Evolutionary conservation across 208 protist species (phyloP).

Genomic region (Vickermania ingenoplastis): DNA sequence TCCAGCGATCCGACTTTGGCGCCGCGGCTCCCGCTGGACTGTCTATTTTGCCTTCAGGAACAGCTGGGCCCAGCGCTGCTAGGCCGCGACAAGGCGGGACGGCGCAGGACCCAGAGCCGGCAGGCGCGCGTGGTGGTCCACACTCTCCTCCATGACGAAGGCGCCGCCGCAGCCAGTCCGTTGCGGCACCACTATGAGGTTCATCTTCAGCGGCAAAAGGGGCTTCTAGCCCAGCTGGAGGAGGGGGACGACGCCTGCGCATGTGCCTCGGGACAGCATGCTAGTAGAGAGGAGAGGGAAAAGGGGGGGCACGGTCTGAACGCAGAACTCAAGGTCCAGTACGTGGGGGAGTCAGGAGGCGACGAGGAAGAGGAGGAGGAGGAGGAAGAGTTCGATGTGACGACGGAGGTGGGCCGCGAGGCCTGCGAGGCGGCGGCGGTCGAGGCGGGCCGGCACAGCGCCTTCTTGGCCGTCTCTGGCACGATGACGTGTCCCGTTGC

Average conservation of each 20-base stretch:
- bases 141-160: not conserved
- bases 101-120: conserved; percentile 4
- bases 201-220: conserved; percentile 7
- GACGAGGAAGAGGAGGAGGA: not conserved
- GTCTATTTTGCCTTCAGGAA: not conserved
- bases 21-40: not conserved
- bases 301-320: no score
- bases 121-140: conserved; percentile 19
- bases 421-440: conserved; percentile 34
- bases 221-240: conserved; percentile 19
- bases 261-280: conserved; percentile 1
- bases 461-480: conserved; percentile 42
- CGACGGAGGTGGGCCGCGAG: conserved; percentile 12
- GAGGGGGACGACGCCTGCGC: not conserved
- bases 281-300: conserved; percentile 8
- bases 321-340: conserved; percentile 5
- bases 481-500: conserved; percentile 26
- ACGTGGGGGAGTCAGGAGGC: conserved; percentile 10
- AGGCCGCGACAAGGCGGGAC: conserved; percentile 5
- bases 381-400: conserved; percentile 2
- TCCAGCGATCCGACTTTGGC: not conserved
- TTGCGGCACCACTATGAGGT: not conserved
- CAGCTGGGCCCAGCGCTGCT: conserved; percentile 40
- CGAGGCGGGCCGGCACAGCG: conserved; percentile 32
- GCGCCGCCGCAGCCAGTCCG: not conserved